phyloP scores from a whole-genome alignment of 108 stramenopile species.

The Pseudonitzschia delicatissima region DNA sequence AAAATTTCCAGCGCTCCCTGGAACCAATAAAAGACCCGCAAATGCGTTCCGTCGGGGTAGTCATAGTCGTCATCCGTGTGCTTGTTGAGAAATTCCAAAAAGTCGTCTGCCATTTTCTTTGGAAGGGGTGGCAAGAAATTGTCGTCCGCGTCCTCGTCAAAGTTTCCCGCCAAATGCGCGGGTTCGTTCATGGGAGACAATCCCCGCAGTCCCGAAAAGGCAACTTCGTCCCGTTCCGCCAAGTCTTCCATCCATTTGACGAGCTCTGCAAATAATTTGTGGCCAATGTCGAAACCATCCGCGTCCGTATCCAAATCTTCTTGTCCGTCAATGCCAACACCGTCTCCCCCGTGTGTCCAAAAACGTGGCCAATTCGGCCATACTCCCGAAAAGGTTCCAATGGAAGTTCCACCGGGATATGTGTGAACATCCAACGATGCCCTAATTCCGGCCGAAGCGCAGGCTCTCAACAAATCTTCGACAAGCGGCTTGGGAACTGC shows the following conservation, averaged over 20 bases:
- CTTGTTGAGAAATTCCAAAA: conserved; percentile 40
- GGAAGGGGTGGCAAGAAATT: conserved; percentile 66
- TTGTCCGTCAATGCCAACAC: conserved; percentile 1
- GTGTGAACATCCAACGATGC: conserved; percentile 61
- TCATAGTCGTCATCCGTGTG: too few species aligned
- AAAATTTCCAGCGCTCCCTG: conserved; percentile 59
- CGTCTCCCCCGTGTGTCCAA: conserved; percentile 62
- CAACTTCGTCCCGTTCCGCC: conserved; percentile 40
- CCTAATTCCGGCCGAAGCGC: conserved; percentile 29
- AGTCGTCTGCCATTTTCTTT: conserved; percentile 33
- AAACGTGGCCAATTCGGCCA: conserved; percentile 66
- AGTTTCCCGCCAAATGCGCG: conserved; percentile 65
- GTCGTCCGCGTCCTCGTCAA: conserved; percentile 29
- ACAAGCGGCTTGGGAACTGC: conserved; percentile 59
- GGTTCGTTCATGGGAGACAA: conserved; percentile 83
- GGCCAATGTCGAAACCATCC: conserved; percentile 43
- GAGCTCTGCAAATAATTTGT: conserved; percentile 44
- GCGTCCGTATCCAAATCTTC: too few species aligned
- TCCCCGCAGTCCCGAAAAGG: conserved; percentile 60
- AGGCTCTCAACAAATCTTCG: conserved; percentile 48
- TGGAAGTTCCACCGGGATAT: conserved; percentile 70
- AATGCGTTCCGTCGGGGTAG: conserved; percentile 67
- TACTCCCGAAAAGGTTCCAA: conserved; percentile 75
- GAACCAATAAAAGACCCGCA: conserved; percentile 69
- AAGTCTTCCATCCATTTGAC: conserved; percentile 61